Conservation (phyloP, 441 rosid species). For the Populus hybrid region DNA sequence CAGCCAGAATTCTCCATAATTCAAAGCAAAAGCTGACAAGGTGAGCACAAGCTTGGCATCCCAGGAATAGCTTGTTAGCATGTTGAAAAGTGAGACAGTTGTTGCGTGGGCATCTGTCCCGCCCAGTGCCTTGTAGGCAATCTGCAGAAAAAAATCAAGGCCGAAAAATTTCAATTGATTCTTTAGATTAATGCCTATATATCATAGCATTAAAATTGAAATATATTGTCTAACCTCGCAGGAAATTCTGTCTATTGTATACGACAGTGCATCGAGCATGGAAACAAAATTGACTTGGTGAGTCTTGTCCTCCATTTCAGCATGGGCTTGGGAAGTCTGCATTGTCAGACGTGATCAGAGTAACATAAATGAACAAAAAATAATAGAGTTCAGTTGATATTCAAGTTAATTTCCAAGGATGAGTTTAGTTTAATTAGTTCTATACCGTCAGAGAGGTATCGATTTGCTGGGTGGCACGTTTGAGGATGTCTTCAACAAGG, state of each 20-base stretch:
- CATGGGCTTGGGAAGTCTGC: conserved; percentile 25
- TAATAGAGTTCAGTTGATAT: background rate
- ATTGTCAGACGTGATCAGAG: background rate
- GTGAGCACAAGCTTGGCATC: conserved; percentile 83
- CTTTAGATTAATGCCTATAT: background rate
- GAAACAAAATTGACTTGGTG: conserved; percentile 36
- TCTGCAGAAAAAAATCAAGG: conserved; percentile 25
- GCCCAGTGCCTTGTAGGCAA: conserved; percentile 46
- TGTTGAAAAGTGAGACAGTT: conserved; percentile 57
- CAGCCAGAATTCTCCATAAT: conserved; percentile 95
- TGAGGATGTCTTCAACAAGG: conserved; percentile 74
- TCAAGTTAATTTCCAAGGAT: background rate
- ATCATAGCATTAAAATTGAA: background rate
- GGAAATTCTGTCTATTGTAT: conserved; percentile 63
- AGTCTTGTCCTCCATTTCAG: conserved; percentile 49
- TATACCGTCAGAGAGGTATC: conserved; percentile 10
- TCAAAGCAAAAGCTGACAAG: conserved; percentile 80
- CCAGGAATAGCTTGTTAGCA: conserved; percentile 76
- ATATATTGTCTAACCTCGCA: conserved; percentile 21
- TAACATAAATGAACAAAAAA: background rate
- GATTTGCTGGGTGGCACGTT: conserved; percentile 40
- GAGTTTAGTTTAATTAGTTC: background rate
- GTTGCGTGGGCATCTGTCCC: conserved; percentile 76
- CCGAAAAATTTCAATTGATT: background rate
- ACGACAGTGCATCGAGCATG: conserved; percentile 57